Percentiles rank a stretch among this genome's conserved stretches.
Evolutionary conservation across 2,329 filamentous ascomycete genomes (phyloP).

Genomic region (Periglandula ipomoeae): DNA sequence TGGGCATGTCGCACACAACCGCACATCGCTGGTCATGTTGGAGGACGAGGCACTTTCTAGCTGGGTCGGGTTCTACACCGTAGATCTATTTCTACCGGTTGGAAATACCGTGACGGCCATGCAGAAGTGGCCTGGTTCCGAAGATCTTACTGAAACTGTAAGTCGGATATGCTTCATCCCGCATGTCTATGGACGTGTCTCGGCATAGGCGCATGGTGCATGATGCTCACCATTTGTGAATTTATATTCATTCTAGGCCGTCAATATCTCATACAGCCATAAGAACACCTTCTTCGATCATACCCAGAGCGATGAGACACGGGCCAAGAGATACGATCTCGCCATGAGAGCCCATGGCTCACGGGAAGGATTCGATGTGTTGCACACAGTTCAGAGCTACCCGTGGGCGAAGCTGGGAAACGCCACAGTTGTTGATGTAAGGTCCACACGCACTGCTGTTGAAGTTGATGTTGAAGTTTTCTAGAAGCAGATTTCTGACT

Average conservation of each 20-base stretch:
- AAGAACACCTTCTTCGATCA: slow-evolving; percentile 18
- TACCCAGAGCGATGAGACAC: slow-evolving; percentile 16
- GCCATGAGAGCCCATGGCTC: slow-evolving; percentile 21
- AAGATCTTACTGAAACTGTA: slow-evolving; percentile 24
- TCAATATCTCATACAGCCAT: slow-evolving; percentile 20
- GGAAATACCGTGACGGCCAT: slow-evolving; percentile 23
- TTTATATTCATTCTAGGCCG: slow-evolving; percentile 11
- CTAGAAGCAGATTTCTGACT: background rate
- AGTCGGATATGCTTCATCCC: too few species aligned
- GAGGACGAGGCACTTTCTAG: slow-evolving; percentile 18
- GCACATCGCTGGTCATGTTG: slow-evolving; percentile 21
- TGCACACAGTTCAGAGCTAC: slow-evolving; percentile 14
- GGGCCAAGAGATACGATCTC: slow-evolving; percentile 20
- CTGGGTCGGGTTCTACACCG: slow-evolving; percentile 22
- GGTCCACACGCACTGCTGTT: slow-evolving; percentile 3
- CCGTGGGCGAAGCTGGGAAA: slow-evolving; percentile 16
- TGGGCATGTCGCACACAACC: slow-evolving; percentile 30
- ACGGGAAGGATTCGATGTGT: slow-evolving; percentile 15
- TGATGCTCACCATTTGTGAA: too few species aligned
- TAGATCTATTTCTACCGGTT: slow-evolving; percentile 21
- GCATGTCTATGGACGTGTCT: too few species aligned
- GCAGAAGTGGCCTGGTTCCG: slow-evolving; percentile 25
- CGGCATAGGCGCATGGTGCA: too few species aligned
- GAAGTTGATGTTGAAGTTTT: too few species aligned
- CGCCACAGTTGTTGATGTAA: slow-evolving; percentile 19